Percentiles rank a stretch among this genome's conserved stretches.
Evolutionary conservation across 108 stramenopile genomes (phyloP).

Genomic region (Aureococcus anophagefferens): DNA sequence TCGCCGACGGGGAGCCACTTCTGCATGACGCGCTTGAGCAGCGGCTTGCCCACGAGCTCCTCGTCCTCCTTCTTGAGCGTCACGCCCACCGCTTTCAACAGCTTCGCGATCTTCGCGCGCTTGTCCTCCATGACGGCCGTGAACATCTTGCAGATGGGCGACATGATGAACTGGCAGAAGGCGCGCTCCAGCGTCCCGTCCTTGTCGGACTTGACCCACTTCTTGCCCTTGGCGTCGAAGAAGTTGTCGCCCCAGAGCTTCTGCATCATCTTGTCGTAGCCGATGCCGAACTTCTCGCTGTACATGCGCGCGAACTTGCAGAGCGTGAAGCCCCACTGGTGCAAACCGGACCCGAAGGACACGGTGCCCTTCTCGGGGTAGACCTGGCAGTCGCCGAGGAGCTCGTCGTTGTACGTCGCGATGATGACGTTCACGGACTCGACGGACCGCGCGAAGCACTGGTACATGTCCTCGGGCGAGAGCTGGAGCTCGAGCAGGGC

Average conservation of each 20-base stretch:
- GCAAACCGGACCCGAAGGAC: constrained; percentile 98
- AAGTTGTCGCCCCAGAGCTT: constrained; percentile 99
- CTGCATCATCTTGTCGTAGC: constrained; percentile 93
- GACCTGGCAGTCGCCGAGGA: constrained; percentile 91
- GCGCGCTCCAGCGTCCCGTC: constrained; percentile 84
- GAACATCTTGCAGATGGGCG: constrained; percentile 95
- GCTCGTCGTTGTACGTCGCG: constrained; percentile 96
- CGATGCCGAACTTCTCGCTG: constrained; percentile 92
- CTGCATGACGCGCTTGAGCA: constrained; percentile 99
- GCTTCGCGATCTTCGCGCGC: constrained; percentile 95
- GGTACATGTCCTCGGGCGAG: constrained; percentile 98
- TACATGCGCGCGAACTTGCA: constrained; percentile 98
- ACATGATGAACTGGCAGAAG: constrained; percentile 98
- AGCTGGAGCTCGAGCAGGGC: constrained; percentile 96
- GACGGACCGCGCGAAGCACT: constrained; percentile 95
- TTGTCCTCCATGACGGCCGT: constrained; percentile 98
- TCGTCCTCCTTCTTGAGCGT: constrained; percentile 78
- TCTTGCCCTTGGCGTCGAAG: constrained; percentile 80
- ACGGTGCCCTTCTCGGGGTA: constrained; percentile 97
- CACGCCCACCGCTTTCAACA: constrained; percentile 96
- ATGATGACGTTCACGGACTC: constrained; percentile 99
- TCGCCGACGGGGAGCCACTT: constrained; percentile 99
- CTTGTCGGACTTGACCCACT: constrained; percentile 83
- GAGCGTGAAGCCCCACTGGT: constrained; percentile 99
- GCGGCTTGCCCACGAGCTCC: constrained; percentile 91